These are phyloP conservation scores for Cnidoscolus chayamansa DNA, from an alignment of 441 rosid species.

Conservation along the genomic window DNA sequence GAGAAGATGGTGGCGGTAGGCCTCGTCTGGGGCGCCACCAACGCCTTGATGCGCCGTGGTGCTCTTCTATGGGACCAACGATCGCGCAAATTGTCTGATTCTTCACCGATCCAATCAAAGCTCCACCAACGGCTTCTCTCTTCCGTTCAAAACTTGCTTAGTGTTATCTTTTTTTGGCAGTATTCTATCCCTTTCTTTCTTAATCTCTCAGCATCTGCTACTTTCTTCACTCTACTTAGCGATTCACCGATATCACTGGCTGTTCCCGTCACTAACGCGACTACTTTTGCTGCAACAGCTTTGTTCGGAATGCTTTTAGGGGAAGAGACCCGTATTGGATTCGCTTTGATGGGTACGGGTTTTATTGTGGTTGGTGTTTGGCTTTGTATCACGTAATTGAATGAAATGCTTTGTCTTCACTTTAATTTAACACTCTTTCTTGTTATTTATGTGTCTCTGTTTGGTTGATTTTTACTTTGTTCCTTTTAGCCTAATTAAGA, in stretches of 20 bases:
- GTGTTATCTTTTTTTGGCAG: constrained; percentile 77
- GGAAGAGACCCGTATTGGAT: constrained; percentile 59
- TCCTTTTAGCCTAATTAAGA: neutral
- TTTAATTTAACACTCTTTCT: neutral
- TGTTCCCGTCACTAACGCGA: constrained; percentile 87
- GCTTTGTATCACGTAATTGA: constrained; percentile 54
- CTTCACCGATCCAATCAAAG: constrained; percentile 24
- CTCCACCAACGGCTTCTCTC: constrained; percentile 38
- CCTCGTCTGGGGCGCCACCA: constrained; percentile 88
- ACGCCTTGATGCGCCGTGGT: constrained; percentile 82
- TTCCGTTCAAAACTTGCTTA: constrained; percentile 45
- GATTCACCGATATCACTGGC: constrained; percentile 75
- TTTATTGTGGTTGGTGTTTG: constrained; percentile 72
- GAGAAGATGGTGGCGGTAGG: constrained; percentile 86
- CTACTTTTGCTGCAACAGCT: constrained; percentile 87
- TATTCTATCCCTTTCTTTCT: constrained; percentile 76
- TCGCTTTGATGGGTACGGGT: constrained; percentile 57
- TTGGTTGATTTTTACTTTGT: neutral
- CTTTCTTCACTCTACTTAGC: constrained; percentile 69
- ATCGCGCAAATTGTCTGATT: constrained; percentile 28
- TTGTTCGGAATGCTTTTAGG: constrained; percentile 65
- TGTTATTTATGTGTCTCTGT: too few relatives aligned
- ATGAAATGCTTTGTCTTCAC: neutral
- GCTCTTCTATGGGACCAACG: constrained; percentile 70
- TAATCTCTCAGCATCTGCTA: constrained; percentile 88